These are phyloP conservation scores for Penicillium sp. DNA, from an alignment of 2,329 filamentous ascomycete species.

Conservation along the genomic window DNA sequence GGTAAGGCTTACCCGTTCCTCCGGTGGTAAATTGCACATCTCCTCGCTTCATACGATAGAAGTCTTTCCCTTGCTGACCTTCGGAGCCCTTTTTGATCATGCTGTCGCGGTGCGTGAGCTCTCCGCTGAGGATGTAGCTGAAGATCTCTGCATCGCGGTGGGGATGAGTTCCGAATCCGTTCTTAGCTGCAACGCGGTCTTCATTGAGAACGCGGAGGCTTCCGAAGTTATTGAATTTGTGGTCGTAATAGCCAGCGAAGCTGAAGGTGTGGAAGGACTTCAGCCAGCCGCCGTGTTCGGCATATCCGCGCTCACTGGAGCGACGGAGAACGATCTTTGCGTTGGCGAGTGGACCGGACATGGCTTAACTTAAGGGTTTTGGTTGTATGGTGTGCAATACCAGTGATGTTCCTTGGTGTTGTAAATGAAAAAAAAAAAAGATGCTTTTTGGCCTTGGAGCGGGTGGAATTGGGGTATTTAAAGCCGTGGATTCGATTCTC, in stretches of 20 bases:
- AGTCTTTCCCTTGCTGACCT: constrained; percentile 61
- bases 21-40: constrained; percentile 90
- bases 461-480: constrained; percentile 2
- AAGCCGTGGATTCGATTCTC: not conserved
- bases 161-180: constrained; percentile 81
- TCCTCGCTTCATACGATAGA: constrained; percentile 71
- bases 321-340: constrained; percentile 75
- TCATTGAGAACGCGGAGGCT: constrained; percentile 84
- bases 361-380: constrained; percentile 34
- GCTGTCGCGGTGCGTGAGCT: constrained; percentile 83
- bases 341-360: constrained; percentile 65
- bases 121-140: constrained; percentile 80
- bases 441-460: not conserved
- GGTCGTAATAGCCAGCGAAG: constrained; percentile 73
- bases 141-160: constrained; percentile 91
- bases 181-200: constrained; percentile 73
- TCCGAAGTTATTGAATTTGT: constrained; percentile 69
- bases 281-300: constrained; percentile 83
- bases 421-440: not conserved
- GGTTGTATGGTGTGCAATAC: not conserved
- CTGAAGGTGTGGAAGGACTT: constrained; percentile 85
- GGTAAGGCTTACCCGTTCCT: constrained; percentile 61
- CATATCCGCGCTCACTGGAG: constrained; percentile 71
- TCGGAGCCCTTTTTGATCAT: constrained; percentile 73
- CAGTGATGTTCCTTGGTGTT: not conserved